These are phyloP conservation scores for Eruca vesicaria DNA, from an alignment of 441 rosid species.

Conservation along the genomic window DNA sequence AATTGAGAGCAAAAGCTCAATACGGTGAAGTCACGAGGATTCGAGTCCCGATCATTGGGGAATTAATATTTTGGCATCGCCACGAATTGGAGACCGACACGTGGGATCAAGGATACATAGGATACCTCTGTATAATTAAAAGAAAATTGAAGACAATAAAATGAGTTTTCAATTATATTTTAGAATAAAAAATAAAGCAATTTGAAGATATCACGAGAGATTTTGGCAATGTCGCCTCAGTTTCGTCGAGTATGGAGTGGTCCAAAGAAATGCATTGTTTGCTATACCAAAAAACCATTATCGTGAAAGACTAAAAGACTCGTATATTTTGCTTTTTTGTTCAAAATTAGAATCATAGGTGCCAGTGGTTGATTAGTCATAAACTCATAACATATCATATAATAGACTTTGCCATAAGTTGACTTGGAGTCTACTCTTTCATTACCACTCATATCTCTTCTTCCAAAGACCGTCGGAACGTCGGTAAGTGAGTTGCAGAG, in stretches of 20 bases:
- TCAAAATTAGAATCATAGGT: background rate
- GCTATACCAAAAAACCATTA: background rate
- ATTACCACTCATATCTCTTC: background rate
- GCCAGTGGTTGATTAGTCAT: background rate
- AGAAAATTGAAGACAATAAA: too few relatives aligned
- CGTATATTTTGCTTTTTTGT: background rate
- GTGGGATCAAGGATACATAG: too few relatives aligned
- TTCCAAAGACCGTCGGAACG: background rate
- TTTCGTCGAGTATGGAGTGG: background rate
- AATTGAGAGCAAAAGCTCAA: too few relatives aligned
- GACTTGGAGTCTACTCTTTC: background rate
- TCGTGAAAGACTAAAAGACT: background rate
- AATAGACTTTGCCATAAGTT: background rate
- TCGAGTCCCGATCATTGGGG: too few relatives aligned
- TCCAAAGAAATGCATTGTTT: background rate
- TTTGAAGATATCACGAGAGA: too few relatives aligned
- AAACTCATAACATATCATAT: background rate
- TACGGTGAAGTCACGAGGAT: too few relatives aligned
- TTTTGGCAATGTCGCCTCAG: too few relatives aligned
- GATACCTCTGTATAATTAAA: too few relatives aligned
- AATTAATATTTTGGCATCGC: too few relatives aligned
- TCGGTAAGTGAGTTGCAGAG: background rate
- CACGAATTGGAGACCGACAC: too few relatives aligned
- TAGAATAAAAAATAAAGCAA: too few relatives aligned
- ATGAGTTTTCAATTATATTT: too few relatives aligned